Percentiles rank a stretch among this genome's conserved stretches.
Evolutionary conservation across 345 rosid species (phyloP).

Genomic region (Syzygium oleosum): DNA sequence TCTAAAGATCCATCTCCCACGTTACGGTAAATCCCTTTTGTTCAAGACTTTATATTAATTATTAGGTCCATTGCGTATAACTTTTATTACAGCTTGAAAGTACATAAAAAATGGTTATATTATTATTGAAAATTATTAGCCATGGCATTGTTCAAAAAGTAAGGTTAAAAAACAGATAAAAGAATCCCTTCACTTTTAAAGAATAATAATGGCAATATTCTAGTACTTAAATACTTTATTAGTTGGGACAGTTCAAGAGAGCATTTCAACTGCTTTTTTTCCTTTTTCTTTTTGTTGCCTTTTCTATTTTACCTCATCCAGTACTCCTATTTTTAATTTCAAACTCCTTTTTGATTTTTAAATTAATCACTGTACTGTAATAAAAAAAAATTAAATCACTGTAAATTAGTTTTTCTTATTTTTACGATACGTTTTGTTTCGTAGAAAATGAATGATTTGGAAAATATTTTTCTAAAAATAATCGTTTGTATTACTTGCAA

Average conservation of each 20-base stretch:
- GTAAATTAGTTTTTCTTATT: neutral
- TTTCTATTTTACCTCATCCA: neutral
- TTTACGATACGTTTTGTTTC: neutral
- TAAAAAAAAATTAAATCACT: neutral
- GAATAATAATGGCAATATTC: neutral
- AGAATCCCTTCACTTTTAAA: no score
- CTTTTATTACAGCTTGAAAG: no score
- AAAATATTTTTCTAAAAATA: no score
- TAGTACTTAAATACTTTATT: neutral
- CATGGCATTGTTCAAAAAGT: neutral
- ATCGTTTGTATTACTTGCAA: no score
- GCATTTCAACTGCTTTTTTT: neutral
- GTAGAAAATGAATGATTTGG: no score
- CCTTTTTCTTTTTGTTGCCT: neutral
- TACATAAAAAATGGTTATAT: neutral
- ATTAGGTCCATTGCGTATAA: neutral
- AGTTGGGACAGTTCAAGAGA: neutral
- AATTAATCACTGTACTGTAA: neutral
- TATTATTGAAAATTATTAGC: neutral
- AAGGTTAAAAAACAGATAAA: no score
- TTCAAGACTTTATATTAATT: no score
- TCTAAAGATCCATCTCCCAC: neutral
- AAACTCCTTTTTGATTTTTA: neutral
- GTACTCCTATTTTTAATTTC: neutral
- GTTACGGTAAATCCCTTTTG: accelerated